Percentiles rank a stretch among this genome's conserved stretches.
phyloP scores from a whole-genome alignment of 441 rosid species.

The Geranium incanum region DNA sequence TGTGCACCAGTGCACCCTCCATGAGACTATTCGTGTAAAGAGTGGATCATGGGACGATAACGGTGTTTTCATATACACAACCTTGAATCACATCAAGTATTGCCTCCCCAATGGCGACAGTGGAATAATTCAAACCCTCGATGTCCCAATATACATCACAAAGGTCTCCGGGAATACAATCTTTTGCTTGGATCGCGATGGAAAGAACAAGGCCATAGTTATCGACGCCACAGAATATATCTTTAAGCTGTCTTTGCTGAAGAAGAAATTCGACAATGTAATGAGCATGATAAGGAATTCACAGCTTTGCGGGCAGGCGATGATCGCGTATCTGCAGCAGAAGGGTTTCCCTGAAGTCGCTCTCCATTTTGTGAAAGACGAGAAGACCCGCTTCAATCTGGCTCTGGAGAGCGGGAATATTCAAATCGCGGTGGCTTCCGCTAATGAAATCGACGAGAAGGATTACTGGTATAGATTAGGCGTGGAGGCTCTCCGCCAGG shows the following conservation, averaged over 20 bases:
- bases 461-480: too few species aligned
- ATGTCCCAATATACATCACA: conserved; percentile 70
- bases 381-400: conserved; percentile 77
- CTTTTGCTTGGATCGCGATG: conserved; percentile 77
- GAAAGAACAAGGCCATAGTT: conserved; percentile 55
- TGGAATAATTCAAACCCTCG: conserved; percentile 71
- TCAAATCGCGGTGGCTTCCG: too few species aligned
- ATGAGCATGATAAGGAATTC: conserved; percentile 88
- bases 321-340: conserved; percentile 88
- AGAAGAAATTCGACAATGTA: conserved; percentile 71
- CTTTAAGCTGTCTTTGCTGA: conserved; percentile 64
- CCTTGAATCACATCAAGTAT: conserved; percentile 70
- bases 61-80: conserved; percentile 72
- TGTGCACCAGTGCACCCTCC: conserved; percentile 68
- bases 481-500: too few species aligned
- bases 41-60: conserved; percentile 91
- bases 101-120: too few species aligned
- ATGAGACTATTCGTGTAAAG: conserved; percentile 73
- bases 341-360: conserved; percentile 95
- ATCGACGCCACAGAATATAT: conserved; percentile 77
- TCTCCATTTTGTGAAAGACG: conserved; percentile 86
- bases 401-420: conserved; percentile 91
- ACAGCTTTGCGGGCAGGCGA: conserved; percentile 85
- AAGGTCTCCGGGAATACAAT: conserved; percentile 62
- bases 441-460: too few species aligned